Evolutionary conservation across 176 grass and related monocot species (phyloP), one percentile per base, ranked within the genome.

Genomic region (Phoenix dactylifera): DNA sequence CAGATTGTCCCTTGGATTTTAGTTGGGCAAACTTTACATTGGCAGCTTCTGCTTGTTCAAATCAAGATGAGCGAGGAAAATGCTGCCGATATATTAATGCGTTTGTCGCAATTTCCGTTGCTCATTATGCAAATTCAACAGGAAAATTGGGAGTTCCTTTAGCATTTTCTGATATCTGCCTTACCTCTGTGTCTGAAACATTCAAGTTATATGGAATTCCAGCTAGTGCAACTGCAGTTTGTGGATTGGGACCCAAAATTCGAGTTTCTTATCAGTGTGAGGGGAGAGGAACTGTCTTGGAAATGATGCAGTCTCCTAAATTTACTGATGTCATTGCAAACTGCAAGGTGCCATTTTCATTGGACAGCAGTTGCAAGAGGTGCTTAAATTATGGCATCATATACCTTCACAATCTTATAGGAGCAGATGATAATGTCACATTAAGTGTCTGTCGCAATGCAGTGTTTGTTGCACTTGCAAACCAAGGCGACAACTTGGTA

Each of bases 51-150:
- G 70, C 79, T 16, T 98, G 93, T 76, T 75, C 78, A 24, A 71
- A 98, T 72, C 67, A 76, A 1, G 58, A 74, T n/a, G 77, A 92
- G 68, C 84, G 85, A 29, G 67, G 81, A 1, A 54, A 65, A 1
- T 98, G 93, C 66, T 98, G 93, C 71, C 84, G 93, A 1, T 98
- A 86, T 79, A 98, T 98, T 75, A 98, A 92, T 54, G 93, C 93
- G 0, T 85, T 80, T n/a, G 82, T 92, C n/a, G 93, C 88, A 54
- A 86, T 92, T 16, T 92, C 93, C 29, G 75, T 98, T 60, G 75
- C 93, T n/a, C 78, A 60, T 26, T 98, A 81, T 15, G 87, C 84
- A 19, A 98, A 98, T 53, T 71, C 84, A 22, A 98, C 87, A 0
- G 93, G 93, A 7, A 72, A 78, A 53, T 76, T 98, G 2, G 93